Base-by-base conservation (phyloP, 2,329 filamentous ascomycete species). In the Penicillium sp. region DNA sequence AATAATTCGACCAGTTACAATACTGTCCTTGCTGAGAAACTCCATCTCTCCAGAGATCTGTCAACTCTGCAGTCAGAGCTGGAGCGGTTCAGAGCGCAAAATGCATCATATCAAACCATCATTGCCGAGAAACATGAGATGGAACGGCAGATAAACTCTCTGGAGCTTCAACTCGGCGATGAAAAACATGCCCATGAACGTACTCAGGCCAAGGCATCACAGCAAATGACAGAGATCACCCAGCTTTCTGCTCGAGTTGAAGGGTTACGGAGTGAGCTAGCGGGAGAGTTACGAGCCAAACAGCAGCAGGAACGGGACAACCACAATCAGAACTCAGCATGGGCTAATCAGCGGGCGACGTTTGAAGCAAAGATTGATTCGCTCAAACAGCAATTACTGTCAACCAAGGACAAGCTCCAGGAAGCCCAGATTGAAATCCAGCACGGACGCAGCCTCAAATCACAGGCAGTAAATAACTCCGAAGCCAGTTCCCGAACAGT, bases 81-180 rank as follows among this genome's bases (percentile, higher is more conserved):
- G 34, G 84, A 87, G 59, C 82, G 85, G 65, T 73, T 88, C 15
- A 81, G 80, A 59, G 77, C 80, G 7, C 84, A 88, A 68, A 78
- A 77, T 21, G 72, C 76, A 32, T 78, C 79, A 15, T 85, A 92
- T 51, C 86, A 91, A 65, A 80, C 82, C 2, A 77, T 90, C 12
- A 78, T 95, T 16, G 80, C 87, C 1, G 91, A 96, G 68, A 96
- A 95, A 71, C 79, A 93, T 44, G 82, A 87, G 2, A 75, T 97
- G 15, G 87, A 94, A 68, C 86, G 89, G 45, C 89, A 94, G 72
- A 72, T 96, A 29, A 87, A 82, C 66, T 85, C 87, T 2, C 73
- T 92, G 3, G 89, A 96, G 70, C 86, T 90, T 41, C 89, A 96
- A 64, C 80, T 96, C 2, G 90, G 92, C 60, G 90, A 89, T 61